A percentile compares a stretch with the other conserved stretches of the same genome.
Evolutionary conservation across 495 filamentous ascomycete genomes (phyloP).

Genomic region (Thermochaetoides thermophila): DNA sequence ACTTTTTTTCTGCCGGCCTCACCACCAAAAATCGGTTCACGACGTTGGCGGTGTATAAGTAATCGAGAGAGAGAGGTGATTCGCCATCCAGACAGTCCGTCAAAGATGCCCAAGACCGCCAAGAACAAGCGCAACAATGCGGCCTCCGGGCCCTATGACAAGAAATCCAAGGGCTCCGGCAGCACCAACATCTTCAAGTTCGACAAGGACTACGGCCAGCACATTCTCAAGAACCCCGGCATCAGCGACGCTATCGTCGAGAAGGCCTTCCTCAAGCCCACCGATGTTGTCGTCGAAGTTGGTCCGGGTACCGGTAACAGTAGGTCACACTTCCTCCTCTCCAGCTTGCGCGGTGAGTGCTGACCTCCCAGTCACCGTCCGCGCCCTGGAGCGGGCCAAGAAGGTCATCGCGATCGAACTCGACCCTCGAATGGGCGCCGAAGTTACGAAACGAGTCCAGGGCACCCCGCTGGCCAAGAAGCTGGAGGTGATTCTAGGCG

Average conservation of each 20-base stretch:
- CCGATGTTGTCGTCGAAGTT: conserved; percentile 47
- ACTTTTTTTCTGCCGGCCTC: conserved; percentile 17
- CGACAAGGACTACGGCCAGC: conserved; percentile 51
- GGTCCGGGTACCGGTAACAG: conserved; percentile 26
- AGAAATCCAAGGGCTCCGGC: conserved; percentile 26
- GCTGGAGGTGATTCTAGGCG: conserved; percentile 73
- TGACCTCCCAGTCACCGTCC: conserved; percentile 56
- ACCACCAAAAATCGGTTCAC: no score
- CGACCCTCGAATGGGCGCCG: conserved; percentile 92
- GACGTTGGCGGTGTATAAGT: no score
- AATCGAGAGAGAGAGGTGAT: no score
- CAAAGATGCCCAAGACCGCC: conserved; percentile 45
- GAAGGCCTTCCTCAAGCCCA: conserved; percentile 81
- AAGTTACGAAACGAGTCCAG: conserved; percentile 88
- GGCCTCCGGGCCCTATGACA: conserved; percentile 41
- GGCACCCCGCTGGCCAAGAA: conserved; percentile 65
- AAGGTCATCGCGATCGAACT: conserved; percentile 78
- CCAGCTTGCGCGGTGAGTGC: not conserved
- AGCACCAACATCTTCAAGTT: conserved; percentile 74
- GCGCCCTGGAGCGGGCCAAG: conserved; percentile 75
- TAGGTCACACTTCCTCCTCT: not conserved
- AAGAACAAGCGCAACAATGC: conserved; percentile 44
- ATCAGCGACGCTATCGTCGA: conserved; percentile 73
- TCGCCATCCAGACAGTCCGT: no score
- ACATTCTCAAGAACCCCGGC: conserved; percentile 91